Evolutionary conservation across 208 protist genomes (phyloP), one percentile per base, ranked within the genome.

Genomic region (Leishmania major): DNA sequence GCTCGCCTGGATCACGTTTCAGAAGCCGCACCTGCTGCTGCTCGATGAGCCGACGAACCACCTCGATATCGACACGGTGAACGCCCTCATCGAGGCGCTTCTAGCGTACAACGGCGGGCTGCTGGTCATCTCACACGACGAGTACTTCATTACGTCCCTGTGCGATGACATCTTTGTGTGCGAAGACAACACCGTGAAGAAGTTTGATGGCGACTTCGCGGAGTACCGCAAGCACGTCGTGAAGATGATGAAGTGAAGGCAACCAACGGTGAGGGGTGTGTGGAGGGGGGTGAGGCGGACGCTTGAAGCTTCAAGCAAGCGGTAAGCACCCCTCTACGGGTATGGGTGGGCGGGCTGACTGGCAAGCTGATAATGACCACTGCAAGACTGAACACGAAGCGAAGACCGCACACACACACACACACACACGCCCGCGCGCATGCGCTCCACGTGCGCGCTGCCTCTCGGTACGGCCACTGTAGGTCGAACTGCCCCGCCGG

Each of bases 11-110:
- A 97, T 99, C 69, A 98, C 97, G 2, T 98, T 97, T 71, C 90
- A 87, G 43, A 92, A 93, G 40, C 98, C 99, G 28, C 95, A 99
- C 84, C 82, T 99, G 64, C 89, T 99, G 55, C 73, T 99, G 37
- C 90, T 99, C 43, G 98, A 99, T 92, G 98, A 99, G 93, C 97
- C 97, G 35, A 99, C 97, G 2, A 99, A 99, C 87, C 98, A 99
- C 84, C 82, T 99, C 35, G 97, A 99, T 77, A 98, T 99, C 86
- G 97, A 99, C 84, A 97, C 97, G 28, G 94, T 99, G 43, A 96
- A 99, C 77, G 96, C 96, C 2, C 86, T 99, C n/a, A 96, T 98
- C 75, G 90, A 97, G 82, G 96, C 97, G 4, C 86, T 99, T 77
- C 87, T 97, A 55, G 88, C 89, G 28, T 99, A 92, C 86, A 97